Evolutionary conservation across 2,329 filamentous ascomycete species (phyloP).

Genomic region (Penicillium sp.): DNA sequence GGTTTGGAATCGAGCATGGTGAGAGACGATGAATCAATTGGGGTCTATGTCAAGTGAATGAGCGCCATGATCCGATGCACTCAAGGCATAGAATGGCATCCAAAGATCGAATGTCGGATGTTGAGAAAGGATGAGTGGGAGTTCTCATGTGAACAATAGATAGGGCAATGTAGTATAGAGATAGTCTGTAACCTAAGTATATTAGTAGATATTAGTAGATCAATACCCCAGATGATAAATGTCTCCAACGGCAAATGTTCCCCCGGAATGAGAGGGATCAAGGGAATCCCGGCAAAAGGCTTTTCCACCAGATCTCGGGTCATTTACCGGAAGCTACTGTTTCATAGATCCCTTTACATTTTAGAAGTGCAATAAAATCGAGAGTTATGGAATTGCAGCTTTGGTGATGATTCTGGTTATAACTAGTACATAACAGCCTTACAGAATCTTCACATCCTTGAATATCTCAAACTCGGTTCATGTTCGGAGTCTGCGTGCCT

Average conservation of each 20-base stretch:
- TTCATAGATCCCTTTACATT: too few species aligned
- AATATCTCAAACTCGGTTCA: too few species aligned
- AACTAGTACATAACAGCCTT: too few species aligned
- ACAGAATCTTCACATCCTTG: too few species aligned
- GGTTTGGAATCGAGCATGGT: neutral
- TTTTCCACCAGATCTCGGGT: neutral
- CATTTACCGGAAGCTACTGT: too few species aligned
- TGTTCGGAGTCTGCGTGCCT: neutral
- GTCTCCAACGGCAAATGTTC: neutral
- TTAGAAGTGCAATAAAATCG: too few species aligned
- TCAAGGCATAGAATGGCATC: neutral
- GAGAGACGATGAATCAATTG: neutral
- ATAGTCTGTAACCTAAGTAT: neutral
- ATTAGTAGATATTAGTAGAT: neutral
- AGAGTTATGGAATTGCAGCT: too few species aligned
- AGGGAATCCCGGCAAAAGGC: neutral
- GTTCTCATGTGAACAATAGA: neutral
- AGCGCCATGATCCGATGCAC: constrained; percentile 5
- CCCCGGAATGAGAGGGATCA: neutral
- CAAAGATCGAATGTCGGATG: neutral
- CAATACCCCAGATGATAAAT: neutral
- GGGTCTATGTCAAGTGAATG: constrained; percentile 1
- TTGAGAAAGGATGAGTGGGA: neutral
- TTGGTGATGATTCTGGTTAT: too few species aligned
- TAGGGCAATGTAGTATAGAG: neutral